phyloP scores from a whole-genome alignment of 1,284 basidiomycete genomes.

The Earliella scabrosa region DNA sequence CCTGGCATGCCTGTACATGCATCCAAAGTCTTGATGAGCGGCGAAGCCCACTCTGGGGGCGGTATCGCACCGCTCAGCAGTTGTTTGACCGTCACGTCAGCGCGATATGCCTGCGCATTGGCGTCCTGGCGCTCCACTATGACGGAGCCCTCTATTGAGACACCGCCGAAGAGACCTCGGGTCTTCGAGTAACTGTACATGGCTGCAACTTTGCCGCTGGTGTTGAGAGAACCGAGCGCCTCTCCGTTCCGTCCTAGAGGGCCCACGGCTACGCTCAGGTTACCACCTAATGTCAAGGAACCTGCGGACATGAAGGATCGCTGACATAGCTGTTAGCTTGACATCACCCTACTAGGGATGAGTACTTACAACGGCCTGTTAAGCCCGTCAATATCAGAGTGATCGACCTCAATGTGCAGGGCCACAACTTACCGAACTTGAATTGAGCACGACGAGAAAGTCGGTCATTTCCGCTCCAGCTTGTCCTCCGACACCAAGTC shows the following conservation, averaged over 20 bases:
- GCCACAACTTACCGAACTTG: constrained; percentile 63
- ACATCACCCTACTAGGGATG: no score
- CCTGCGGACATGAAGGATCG: constrained; percentile 95
- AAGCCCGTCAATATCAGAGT: no score
- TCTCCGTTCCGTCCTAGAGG: constrained; percentile 95
- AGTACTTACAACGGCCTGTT: constrained; percentile 63
- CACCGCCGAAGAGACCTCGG: constrained; percentile 85
- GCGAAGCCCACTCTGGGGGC: constrained; percentile 77
- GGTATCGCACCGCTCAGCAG: constrained; percentile 80
- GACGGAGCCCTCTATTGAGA: constrained; percentile 92
- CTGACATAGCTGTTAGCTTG: no score
- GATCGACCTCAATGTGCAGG: constrained; percentile 18
- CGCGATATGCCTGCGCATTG: constrained; percentile 80
- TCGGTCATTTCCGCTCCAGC: constrained; percentile 91
- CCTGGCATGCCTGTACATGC: constrained; percentile 74
- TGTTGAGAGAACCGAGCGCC: constrained; percentile 85
- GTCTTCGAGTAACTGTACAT: constrained; percentile 99
- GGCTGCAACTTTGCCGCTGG: constrained; percentile 88
- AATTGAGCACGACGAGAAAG: constrained; percentile 93
- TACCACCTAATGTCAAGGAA: constrained; percentile 91
- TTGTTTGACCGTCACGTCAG: constrained; percentile 75
- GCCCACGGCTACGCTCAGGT: constrained; percentile 90
- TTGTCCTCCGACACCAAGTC: constrained; percentile 88
- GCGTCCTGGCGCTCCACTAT: constrained; percentile 95
- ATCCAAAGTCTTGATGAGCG: constrained; percentile 77